These are phyloP conservation scores for Moricandia arvensis DNA, from an alignment of 345 rosid genomes.

Conservation along the genomic window DNA sequence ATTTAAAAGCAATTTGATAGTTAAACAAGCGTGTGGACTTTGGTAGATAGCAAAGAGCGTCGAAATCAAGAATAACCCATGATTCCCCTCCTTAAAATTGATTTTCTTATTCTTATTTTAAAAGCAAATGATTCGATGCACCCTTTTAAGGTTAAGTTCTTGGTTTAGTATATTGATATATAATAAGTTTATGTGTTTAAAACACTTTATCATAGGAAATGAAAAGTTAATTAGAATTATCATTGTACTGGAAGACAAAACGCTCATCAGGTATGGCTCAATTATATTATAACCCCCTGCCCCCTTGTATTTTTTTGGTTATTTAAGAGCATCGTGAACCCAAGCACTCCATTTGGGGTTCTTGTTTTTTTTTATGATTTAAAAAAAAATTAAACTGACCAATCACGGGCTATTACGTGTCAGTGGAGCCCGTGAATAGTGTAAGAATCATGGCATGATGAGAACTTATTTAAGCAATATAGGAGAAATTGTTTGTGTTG, in stretches of 20 bases:
- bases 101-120: not conserved
- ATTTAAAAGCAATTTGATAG: not conserved
- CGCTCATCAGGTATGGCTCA: constrained; percentile 16
- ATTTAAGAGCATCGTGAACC: no score
- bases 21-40: constrained; percentile 11
- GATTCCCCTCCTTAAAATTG: not conserved
- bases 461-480: no score
- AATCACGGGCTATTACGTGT: no score
- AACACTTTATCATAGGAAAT: not conserved
- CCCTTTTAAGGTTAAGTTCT: not conserved
- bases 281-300: not conserved
- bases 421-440: no score
- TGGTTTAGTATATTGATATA: not conserved
- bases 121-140: not conserved
- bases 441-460: no score
- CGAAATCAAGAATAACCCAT: constrained; percentile 28
- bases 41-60: constrained; percentile 15
- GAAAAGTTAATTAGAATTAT: constrained; percentile 23
- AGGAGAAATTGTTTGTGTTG: no score
- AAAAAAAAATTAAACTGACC: no score
- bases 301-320: not conserved
- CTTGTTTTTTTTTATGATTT: no score
- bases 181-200: not conserved
- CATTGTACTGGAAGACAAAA: constrained; percentile 4
- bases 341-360: no score